A percentile compares a stretch with the other conserved stretches of the same genome.
Conservation (phyloP, 78 protist species). For the Pirum gemmata region DNA sequence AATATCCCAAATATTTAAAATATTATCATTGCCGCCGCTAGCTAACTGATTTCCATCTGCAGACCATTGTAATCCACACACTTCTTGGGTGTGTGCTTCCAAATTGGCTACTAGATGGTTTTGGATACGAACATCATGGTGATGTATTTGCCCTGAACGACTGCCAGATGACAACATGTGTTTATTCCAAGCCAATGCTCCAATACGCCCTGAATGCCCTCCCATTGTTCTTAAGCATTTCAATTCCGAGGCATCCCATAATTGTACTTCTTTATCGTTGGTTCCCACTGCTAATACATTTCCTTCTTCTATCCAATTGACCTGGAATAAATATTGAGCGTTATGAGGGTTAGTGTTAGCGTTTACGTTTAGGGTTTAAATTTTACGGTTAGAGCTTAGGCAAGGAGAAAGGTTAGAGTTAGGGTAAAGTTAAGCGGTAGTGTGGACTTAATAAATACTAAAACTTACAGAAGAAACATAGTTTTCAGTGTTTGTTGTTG, state of each 20-base stretch:
- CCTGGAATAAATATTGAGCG: too few relatives aligned
- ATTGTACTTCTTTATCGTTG: constrained; percentile 63
- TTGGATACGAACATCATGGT: constrained; percentile 88
- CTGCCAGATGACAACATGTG: constrained; percentile 82
- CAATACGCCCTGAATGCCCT: constrained; percentile 91
- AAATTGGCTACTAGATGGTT: constrained; percentile 47
- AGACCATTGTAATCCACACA: constrained; percentile 96
- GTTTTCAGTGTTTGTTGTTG: constrained; percentile 42
- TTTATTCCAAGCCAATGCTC: constrained; percentile 94
- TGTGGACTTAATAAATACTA: too few relatives aligned
- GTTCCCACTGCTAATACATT: constrained; percentile 89
- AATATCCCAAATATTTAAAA: constrained; percentile 85
- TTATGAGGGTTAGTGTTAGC: constrained; percentile 60
- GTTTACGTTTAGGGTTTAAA: too few relatives aligned
- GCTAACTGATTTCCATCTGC: constrained; percentile 91
- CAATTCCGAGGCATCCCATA: constrained; percentile 78
- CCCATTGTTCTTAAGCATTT: constrained; percentile 64
- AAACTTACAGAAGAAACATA: constrained; percentile 81
- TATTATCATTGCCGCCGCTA: constrained; percentile 98
- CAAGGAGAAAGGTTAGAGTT: too few relatives aligned
- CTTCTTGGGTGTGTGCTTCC: constrained; percentile 60
- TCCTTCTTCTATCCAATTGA: constrained; percentile 73
- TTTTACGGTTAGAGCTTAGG: too few relatives aligned
- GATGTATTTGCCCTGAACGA: constrained; percentile 71
- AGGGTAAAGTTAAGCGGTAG: too few relatives aligned